Percentiles rank a stretch among this genome's conserved stretches.
Evolutionary conservation across 345 rosid genomes (phyloP).

Genomic region (Alliaria petiolata): DNA sequence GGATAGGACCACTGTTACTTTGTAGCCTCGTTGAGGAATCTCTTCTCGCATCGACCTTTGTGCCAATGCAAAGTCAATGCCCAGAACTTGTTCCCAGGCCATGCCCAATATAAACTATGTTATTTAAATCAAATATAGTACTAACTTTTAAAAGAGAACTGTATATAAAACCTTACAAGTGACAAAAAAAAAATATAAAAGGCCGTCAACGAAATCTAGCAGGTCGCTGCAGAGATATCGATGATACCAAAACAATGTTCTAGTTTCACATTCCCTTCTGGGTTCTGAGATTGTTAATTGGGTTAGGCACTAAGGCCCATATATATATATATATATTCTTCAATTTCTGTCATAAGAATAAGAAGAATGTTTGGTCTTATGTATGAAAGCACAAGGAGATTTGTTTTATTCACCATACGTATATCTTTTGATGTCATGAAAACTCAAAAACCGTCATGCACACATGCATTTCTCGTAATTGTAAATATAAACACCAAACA

Average conservation of each 20-base stretch:
- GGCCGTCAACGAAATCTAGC: background rate
- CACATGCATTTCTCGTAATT: background rate
- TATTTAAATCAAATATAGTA: background rate
- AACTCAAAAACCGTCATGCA: background rate
- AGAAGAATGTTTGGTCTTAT: no score
- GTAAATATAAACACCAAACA: background rate
- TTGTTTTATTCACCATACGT: no score
- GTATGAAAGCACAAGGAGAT: no score
- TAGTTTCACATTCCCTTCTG: background rate
- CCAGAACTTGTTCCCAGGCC: slow-evolving; percentile 45
- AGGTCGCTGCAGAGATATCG: slow-evolving; percentile 17
- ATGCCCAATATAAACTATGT: background rate
- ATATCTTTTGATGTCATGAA: no score
- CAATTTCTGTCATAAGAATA: no score
- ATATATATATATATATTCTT: background rate
- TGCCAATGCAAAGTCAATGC: slow-evolving; percentile 58
- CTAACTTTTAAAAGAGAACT: background rate
- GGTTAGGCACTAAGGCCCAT: background rate
- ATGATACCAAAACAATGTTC: slow-evolving; percentile 26
- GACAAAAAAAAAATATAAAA: background rate
- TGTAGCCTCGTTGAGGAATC: slow-evolving; percentile 74
- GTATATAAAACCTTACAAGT: background rate
- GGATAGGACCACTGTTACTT: slow-evolving; percentile 19
- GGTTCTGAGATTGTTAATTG: background rate
- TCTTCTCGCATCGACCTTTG: slow-evolving; percentile 36